Base-by-base conservation (phyloP, 495 filamentous ascomycete species). In the Parathielavia hyrcaniae region DNA sequence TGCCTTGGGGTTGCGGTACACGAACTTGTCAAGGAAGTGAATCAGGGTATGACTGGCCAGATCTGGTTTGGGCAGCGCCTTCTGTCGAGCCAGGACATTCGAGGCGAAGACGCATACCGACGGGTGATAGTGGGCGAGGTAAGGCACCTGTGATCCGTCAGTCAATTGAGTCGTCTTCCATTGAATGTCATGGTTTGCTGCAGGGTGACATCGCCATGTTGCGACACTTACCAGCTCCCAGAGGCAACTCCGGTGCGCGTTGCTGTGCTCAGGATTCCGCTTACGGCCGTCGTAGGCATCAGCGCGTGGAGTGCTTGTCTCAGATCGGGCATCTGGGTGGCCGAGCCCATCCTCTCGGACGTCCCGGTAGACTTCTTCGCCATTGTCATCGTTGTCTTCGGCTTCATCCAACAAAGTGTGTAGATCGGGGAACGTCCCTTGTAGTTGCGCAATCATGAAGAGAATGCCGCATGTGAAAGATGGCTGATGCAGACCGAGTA, bases 21-120 rank as follows among this genome's bases (percentile, higher is more conserved):
- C 89, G 71, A 98, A 97, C 60, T 91, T 90, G 72, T 98, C 93
- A 34, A 98, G 81, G 81, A 98, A 98, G 69, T 93, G 87, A 55
- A 88, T 90, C 57, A 98, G 81, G 0, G 89, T 96, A 66, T 97
- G 90, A 41, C 86, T 80, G 0, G 86, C 82, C 48, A 96, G 74
- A 61, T 98, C 92, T 0, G 93, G 91, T 72, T 97, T 96, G 58
- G 86, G 82, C 55, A 87, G 85, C 73, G 87, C 85, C 10, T 81
- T 77, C 59, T 83, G 75, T 51, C 82, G 80, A 23, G 78, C 72
- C 9, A 96, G 68, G 26, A 98, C 76, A 53, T 82, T 79, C 6
- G 73, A 73, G 4, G 91, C 89, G 67, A 88, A 95, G 16, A 96
- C 78, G n/a, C 86, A 83, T n/a, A 97, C 91, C 0, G 95, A 95